Base-by-base conservation (phyloP, 371 early-diverging fungal genomes). In the Rhizomucor pusillus region DNA sequence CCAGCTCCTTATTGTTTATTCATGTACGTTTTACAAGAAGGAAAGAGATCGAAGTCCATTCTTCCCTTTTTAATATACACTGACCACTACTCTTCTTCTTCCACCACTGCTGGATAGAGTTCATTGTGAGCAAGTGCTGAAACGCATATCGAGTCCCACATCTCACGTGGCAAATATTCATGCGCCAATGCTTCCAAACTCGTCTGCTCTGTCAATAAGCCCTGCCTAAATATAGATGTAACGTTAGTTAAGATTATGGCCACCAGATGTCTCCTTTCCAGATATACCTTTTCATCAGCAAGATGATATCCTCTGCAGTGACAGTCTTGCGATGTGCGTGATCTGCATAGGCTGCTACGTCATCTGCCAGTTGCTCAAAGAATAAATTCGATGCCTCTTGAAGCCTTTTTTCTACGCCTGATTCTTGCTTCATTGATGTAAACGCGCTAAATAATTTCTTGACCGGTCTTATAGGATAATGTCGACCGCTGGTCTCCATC, bases 101-200 rank as follows among this genome's bases (percentile, higher is more conserved):
- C 29, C 10, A 18, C 11, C 5, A 40, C 13, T 23, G 48, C 48
- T 23, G 67, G 71, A 52, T 62, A 60, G 12, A 67, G 36, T 13
- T 18, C 46, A 52, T 71, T 71, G 37, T 65, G 41, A 7, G 71
- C 63, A 5, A 56, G 43, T 4, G 65, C 67, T 14, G 62, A 59
- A 9, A 56, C 56, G 35, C 65, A 64, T 23, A 67, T 37, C 25
- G 57, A 41, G 41, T 71, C 62, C 49, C 59, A 67, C 40, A 67
- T 41, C 56, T 67, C 67, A 24, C 71, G 62, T 14, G 71, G 67
- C 37, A 71, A 25, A 36, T 54, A 35, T 22, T 54, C 35, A 25
- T 71, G 64, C 20, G 67, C 71, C 19, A 71, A 40, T 29, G 57
- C 59, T 37, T 67, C 65, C 29, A 67, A 45, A 16, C 51, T 41